Evolutionary conservation across 2,329 filamentous ascomycete genomes (phyloP), one percentile per base, ranked within the genome.

Genomic region (Xylogone sp.): DNA sequence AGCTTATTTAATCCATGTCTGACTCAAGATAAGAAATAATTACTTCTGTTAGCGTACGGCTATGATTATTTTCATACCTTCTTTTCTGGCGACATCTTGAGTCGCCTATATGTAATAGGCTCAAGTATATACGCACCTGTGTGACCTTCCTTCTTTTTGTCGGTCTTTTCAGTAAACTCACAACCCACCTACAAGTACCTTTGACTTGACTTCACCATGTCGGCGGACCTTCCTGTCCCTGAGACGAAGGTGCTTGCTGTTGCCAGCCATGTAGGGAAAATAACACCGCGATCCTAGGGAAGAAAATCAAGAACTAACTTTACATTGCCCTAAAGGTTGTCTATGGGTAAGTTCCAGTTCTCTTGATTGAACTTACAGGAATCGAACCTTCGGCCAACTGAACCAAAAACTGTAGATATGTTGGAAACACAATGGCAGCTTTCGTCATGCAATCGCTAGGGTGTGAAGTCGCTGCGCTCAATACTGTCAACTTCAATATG

Each of bases 401-500:
- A 63, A 51, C 18, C 20, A 34, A 48, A 16, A 10, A 42, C 18
- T 56, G 68, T 27, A 96, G 94, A 68, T 93, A 97, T 79, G 94
- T 99, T 60, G 94, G 94, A 48, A 99, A 99, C 69, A 96, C 93
- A 64, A 96, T 99, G 77, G 92, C 92, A 42, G 91, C 91, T 1
- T 95, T 96, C 66, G 90, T 92, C 59, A 87, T 99, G 79, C 93
- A 99, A 70, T 87, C 88, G 1, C 74, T 99, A 47, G 94, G 94
- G 45, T 97, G 91, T 66, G 93, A 99, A 64, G 93, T 97, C 6
- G 88, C 91, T 8, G 90, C 91, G 2, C 79, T 99, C 63, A 97
- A 99, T 68, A 99, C 94, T 0, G 94, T 99, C 6, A 88, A 99
- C 64, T 99, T 97, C 75, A 97, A 93, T 96, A 75, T 69, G 86